Evolutionary conservation across 208 protist genomes (phyloP), one percentile per base, ranked within the genome.

Genomic region (Trypanosoma melophagium): DNA sequence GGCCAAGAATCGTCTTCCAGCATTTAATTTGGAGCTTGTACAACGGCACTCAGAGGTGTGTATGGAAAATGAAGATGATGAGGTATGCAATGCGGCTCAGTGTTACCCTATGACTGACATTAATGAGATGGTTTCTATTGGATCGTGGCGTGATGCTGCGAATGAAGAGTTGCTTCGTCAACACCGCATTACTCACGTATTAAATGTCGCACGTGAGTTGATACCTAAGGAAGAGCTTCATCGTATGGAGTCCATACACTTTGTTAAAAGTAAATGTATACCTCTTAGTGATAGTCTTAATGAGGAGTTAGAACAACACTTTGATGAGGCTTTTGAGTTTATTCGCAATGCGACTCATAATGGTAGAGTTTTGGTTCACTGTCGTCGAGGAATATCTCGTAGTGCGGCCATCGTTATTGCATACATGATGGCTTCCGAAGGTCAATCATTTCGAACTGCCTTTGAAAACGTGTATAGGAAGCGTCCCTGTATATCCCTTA

Each of bases 121-220:
- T 56, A 86, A 60, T 17, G 54, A 76, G 16, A 75, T 74, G 51
- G 55, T 96, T 9, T 92, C 66, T 35, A 71, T 96, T 35, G 90
- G 90, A 25, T 81, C 81, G 24, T 93, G 85, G 84, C 79, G 78
- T 57, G 90, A 96, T 66, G 86, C 87, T 7, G 51, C 69, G 0
- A 65, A 90, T 71, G 78, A 69, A 41, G 65, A 79, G 7, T 62
- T 87, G 53, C 76, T 96, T 28, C 56, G 59, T 12, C 25, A 52
- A 13, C 59, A 83, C 22, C 45, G 61, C 60, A 93, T 96, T 54
- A 76, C 73, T 47, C 88, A 93, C 69, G 78, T 94, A 16, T 68
- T 96, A 40, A 96, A 93, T 71, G 80, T 92, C 12, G 87, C 89
- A 24, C 73, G 85, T 45, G 87, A 96, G 70, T 72, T 88, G 45